phyloP scores from a whole-genome alignment of 1,139 yeast genomes.

The Meyerozyma guilliermondii region DNA sequence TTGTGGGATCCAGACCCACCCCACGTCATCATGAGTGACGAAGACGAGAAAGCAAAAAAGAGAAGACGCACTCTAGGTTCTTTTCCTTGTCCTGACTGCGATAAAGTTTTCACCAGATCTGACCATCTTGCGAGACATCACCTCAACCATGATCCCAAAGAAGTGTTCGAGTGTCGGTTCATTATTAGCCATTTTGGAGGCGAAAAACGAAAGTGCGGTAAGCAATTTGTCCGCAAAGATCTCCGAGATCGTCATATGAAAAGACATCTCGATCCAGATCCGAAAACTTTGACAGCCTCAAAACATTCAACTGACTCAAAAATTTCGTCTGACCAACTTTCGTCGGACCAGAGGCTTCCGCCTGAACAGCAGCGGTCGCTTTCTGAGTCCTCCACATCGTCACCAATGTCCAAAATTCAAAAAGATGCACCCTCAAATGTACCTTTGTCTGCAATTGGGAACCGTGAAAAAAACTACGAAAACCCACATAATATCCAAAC shows the following conservation, averaged over 20 bases:
- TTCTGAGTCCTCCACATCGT: too few relatives aligned
- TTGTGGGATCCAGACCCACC: neutral
- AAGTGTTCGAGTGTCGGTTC: slow-evolving; percentile 29
- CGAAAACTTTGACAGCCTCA: too few relatives aligned
- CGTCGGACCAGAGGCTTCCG: neutral
- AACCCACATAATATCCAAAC: too few relatives aligned
- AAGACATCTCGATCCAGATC: slow-evolving; percentile 30
- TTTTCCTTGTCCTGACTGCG: slow-evolving; percentile 22
- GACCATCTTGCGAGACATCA: slow-evolving; percentile 42
- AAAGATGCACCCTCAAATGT: too few relatives aligned
- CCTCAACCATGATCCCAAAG: slow-evolving; percentile 37
- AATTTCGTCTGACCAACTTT: neutral
- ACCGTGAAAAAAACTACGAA: too few relatives aligned
- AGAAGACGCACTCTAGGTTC: slow-evolving; percentile 14
- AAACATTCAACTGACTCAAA: too few relatives aligned
- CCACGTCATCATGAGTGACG: neutral
- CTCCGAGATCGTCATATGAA: slow-evolving; percentile 46
- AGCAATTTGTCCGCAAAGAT: slow-evolving; percentile 46
- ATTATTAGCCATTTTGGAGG: slow-evolving; percentile 20
- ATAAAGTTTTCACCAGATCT: slow-evolving; percentile 36
- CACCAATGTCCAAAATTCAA: too few relatives aligned
- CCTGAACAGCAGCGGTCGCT: too few relatives aligned
- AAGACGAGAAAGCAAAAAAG: slow-evolving; percentile 3
- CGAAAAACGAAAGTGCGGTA: slow-evolving; percentile 25
- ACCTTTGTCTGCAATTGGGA: too few relatives aligned